Evolutionary conservation across 2,329 filamentous ascomycete genomes (phyloP), one percentile per base, ranked within the genome.

Genomic region (Exophiala sideris): DNA sequence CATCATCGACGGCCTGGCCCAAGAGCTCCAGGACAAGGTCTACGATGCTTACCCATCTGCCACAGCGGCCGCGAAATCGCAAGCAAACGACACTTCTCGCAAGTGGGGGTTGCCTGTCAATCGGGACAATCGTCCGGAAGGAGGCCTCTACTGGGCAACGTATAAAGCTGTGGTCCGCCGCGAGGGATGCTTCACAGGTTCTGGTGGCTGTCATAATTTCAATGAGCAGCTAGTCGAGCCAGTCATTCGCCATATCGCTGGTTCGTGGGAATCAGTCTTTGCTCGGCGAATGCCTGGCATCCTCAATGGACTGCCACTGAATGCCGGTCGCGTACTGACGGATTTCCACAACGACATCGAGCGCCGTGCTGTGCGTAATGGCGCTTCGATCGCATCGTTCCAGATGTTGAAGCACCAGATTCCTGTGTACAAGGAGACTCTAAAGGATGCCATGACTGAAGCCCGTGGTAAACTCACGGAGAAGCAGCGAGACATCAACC

Each of bases 131-230:
- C 71, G 66, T 29, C 35, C 57, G 11, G 64, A 68, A 32, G 80
- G 80, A 9, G 81, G 80, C 1, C 65, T 80, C 10, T 60, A 65
- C 33, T 84, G 71, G 68, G 21, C 67, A 2, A 83, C 82, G 0
- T 85, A 84, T 60, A 80, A 77, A 65, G 83, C 82, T 8, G 73
- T 79, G 2, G 78, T 78, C 47, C 70, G 78, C 38, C 73, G 80
- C 41, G 61, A 75, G 50, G 82, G 79, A 4, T 71, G 73, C 2
- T 82, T 68, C 60, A 61, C 66, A 2, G 74, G 73, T 47, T 36
- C 54, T 4, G 63, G 67, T 32, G 74, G 75, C 21, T 54, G 60
- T 6, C 70, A 70, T 47, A 55, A 66, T 66, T 67, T 63, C 62
- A 70, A 65, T 52, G 58, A 41, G 34, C 45, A 59, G 44, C 41